These are phyloP conservation scores for Aspergillus pseudoviridinutans DNA, from an alignment of 2,329 filamentous ascomycete genomes.

Conservation along the genomic window DNA sequence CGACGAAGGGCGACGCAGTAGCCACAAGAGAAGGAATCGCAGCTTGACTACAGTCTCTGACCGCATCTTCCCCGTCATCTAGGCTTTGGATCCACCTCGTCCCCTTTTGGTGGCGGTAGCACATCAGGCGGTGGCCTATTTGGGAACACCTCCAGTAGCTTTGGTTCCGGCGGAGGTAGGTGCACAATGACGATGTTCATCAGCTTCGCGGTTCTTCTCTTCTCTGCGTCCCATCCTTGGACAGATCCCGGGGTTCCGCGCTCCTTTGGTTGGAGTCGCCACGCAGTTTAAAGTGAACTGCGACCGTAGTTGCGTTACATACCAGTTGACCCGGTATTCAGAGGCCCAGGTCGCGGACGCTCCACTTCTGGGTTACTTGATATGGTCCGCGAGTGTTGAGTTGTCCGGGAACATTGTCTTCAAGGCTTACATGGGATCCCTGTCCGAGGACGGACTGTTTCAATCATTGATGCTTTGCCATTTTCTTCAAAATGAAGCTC, in stretches of 20 bases:
- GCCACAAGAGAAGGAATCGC: slow-evolving; percentile 29
- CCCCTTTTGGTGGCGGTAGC: slow-evolving; percentile 34
- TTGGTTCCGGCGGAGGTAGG: slow-evolving; percentile 43
- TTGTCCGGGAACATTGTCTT: neutral
- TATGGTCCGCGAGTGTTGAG: neutral
- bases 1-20: slow-evolving; percentile 25
- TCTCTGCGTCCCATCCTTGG: slow-evolving; percentile 7
- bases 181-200: slow-evolving; percentile 22
- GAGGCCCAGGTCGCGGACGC: neutral
- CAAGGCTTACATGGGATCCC: slow-evolving; percentile 2
- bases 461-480: slow-evolving; percentile 2
- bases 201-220: slow-evolving; percentile 24
- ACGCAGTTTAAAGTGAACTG: neutral
- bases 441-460: slow-evolving; percentile 1
- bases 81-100: slow-evolving; percentile 39
- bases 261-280: neutral
- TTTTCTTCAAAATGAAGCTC: neutral
- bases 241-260: slow-evolving; percentile 4
- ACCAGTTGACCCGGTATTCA: neutral
- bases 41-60: slow-evolving; percentile 37
- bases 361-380: neutral
- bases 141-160: slow-evolving; percentile 35
- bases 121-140: slow-evolving; percentile 32
- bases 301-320: neutral
- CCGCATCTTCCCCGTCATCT: slow-evolving; percentile 34